A percentile compares a stretch with the other conserved stretches of the same genome.
Conservation (phyloP, 2,329 filamentous ascomycete species). For the Clonostachys rosea region DNA sequence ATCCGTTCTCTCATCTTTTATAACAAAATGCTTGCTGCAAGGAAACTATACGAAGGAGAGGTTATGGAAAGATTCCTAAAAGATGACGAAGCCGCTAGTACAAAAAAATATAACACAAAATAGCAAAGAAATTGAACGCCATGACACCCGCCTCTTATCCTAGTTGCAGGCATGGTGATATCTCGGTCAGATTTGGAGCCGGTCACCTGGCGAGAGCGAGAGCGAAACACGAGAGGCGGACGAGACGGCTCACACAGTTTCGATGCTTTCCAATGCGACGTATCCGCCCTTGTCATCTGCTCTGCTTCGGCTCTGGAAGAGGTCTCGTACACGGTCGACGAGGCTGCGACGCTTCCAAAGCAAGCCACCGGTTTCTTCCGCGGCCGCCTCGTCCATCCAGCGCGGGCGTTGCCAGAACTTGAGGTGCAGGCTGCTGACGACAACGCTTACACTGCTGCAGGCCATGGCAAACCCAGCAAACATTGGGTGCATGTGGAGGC, state of each 20-base stretch:
- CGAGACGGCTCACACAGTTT: conserved; percentile 14
- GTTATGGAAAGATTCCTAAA: background rate
- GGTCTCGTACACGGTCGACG: conserved; percentile 34
- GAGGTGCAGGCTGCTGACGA: conserved; percentile 75
- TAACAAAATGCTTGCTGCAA: too few relatives aligned
- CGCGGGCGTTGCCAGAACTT: conserved; percentile 80
- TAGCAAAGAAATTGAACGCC: background rate
- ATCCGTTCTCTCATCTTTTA: too few relatives aligned
- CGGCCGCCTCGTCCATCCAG: conserved; percentile 76
- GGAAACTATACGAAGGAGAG: too few relatives aligned
- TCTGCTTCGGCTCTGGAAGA: conserved; percentile 25
- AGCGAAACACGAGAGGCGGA: background rate
- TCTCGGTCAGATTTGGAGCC: too few relatives aligned
- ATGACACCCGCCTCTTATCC: too few relatives aligned
- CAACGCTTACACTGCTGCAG: conserved; percentile 82
- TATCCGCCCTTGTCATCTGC: conserved; percentile 42
- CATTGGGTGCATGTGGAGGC: conserved; percentile 85
- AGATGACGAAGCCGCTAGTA: background rate
- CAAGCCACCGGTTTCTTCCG: conserved; percentile 51
- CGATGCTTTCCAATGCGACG: conserved; percentile 51
- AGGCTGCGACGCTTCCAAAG: conserved; percentile 35
- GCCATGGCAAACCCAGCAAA: conserved; percentile 95
- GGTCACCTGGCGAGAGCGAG: background rate
- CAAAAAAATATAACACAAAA: background rate
- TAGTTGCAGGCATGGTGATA: too few relatives aligned